Evolutionary conservation across 2,329 filamentous ascomycete species (phyloP).

Genomic region (Trichoderma afroharzianum): DNA sequence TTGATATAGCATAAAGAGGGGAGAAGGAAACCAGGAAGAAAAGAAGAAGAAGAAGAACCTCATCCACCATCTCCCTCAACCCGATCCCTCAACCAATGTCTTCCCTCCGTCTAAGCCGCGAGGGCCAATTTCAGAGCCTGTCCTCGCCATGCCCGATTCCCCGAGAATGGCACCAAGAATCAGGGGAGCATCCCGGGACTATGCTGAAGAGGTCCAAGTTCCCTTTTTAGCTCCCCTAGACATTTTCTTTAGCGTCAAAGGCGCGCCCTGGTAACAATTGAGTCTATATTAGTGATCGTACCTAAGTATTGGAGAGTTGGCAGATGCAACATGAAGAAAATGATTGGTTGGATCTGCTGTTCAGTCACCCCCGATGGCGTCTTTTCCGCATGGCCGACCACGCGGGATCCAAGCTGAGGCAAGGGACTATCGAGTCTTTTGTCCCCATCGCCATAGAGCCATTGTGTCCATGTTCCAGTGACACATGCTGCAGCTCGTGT

Average conservation of each 20-base stretch:
- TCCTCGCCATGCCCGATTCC: slow-evolving; percentile 4
- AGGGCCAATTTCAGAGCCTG: not conserved
- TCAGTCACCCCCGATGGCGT: not conserved
- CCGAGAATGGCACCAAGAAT: not conserved
- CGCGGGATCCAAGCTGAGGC: not conserved
- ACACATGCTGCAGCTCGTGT: not conserved
- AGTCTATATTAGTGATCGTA: not conserved
- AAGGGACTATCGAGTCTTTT: not conserved
- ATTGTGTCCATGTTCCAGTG: not conserved
- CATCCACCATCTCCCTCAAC: not conserved
- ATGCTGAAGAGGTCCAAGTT: slow-evolving; percentile 8
- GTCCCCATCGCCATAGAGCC: not conserved
- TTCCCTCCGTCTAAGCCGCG: not conserved
- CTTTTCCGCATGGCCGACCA: not conserved
- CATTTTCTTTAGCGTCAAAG: slow-evolving; percentile 14
- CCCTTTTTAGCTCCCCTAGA: not conserved
- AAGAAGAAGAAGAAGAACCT: not conserved
- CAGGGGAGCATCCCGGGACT: slow-evolving; percentile 3
- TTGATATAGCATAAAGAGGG: not conserved
- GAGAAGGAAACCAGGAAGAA: not conserved
- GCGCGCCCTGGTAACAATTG: not conserved
- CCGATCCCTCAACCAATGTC: not conserved
- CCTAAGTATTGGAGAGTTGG: not conserved
- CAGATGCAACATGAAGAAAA: not conserved
- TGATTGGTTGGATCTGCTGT: not conserved